Evolutionary conservation across 73 alveolate species (phyloP), one percentile per base, ranked within the genome.

Genomic region (Breviolum minutum): DNA sequence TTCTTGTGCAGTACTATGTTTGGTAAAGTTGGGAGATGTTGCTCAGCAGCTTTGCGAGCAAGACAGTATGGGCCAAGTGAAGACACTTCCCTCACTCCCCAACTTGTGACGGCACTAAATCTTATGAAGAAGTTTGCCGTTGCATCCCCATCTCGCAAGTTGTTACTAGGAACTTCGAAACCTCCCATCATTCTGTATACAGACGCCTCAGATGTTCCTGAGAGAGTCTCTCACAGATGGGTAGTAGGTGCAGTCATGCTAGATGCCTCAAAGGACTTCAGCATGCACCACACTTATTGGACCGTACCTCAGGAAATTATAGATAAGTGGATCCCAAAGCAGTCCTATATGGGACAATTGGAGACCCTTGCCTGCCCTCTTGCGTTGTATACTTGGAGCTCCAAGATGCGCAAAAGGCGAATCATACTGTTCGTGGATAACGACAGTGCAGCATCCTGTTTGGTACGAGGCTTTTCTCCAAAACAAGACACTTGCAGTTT

Each of bases 1-100:
- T 87, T 87, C 68, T 82, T 87, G 10, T 87, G 95, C 95, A 64
- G 83, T 26, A n/a, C 83, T 7, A 6, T 87, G 24, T 87, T 87
- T 26, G 95, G 95, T 26, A 86, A 86, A 61, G 95, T 86, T 62
- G 95, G 95, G 32, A 9, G 95, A 5, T n/a, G 79, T 26, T 86
- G 95, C 64, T 26, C 95, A 11, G 30, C 32, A n/a, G 0, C 29
- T n/a, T 24, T 27, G 11, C 95, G 66, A 10, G 61, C 17, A 7
- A 19, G 95, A 12, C 81, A 86, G 64, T 86, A 86, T 14, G 14
- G 32, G 16, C 22, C 19, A 10, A 7, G 62, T 48, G 29, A 26
- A 0, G 16, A 3, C 19, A 26, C 4, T 9, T 11, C 81, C 0
- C 27, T 64, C 9, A 22, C 48, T 54, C 63, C 63, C 4, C 30